These are phyloP conservation scores for Trichoderma gamsii DNA, from an alignment of 495 filamentous ascomycete genomes.

Conservation along the genomic window DNA sequence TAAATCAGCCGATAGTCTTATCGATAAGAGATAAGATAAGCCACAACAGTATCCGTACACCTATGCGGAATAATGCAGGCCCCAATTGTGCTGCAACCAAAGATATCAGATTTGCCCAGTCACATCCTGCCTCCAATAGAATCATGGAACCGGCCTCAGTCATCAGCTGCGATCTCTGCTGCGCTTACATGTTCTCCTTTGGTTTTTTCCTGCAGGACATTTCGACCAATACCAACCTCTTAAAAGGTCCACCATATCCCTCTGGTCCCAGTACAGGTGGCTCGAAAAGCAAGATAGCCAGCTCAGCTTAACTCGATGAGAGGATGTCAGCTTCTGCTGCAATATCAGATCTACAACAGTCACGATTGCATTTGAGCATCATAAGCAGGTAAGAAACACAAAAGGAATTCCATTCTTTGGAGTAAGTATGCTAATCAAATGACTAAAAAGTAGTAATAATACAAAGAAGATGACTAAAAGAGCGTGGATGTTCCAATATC, in stretches of 20 bases:
- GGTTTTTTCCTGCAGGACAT: slow-evolving; percentile 5
- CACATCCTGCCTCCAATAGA: slow-evolving; percentile 1
- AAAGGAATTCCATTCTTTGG: slow-evolving; percentile 13
- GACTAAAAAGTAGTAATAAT: neutral
- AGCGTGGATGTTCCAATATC: slow-evolving; percentile 15
- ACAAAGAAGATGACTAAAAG: slow-evolving; percentile 13
- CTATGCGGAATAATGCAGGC: neutral
- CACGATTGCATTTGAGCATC: neutral
- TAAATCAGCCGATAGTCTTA: neutral
- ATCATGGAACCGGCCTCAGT: neutral
- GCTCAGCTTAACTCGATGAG: neutral
- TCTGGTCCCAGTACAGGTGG: neutral
- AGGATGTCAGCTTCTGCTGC: neutral
- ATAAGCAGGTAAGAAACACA: neutral
- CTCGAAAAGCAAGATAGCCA: neutral
- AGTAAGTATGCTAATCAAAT: neutral
- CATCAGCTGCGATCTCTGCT: slow-evolving; percentile 2
- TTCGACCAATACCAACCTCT: slow-evolving; percentile 11
- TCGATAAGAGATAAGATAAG: slow-evolving; percentile 3
- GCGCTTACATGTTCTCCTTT: slow-evolving; percentile 7
- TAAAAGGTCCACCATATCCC: slow-evolving; percentile 4
- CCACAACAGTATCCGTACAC: neutral
- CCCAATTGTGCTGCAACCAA: neutral
- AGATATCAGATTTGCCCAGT: neutral
- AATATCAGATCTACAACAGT: neutral